Conservation (phyloP, 164 flowering plant genomes). For the Aristolochia contorta region DNA sequence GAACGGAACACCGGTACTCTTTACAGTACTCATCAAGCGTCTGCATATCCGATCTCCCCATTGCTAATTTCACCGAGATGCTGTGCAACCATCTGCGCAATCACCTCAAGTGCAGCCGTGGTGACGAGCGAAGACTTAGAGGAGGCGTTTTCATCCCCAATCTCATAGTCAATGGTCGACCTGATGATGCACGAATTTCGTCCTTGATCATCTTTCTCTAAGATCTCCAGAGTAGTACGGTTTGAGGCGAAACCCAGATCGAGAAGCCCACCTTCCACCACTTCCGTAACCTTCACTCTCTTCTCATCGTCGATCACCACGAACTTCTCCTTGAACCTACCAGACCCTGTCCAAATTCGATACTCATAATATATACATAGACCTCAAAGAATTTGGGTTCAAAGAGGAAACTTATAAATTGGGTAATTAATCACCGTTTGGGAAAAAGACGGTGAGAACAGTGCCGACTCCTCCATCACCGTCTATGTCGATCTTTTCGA, state of each 20-base stretch:
- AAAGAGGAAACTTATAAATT: background rate
- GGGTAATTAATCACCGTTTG: slow-evolving; percentile 1
- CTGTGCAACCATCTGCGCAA: slow-evolving; percentile 10
- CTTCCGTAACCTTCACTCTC: slow-evolving; percentile 13
- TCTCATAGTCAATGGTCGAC: slow-evolving; percentile 24
- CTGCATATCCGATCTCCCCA: too few relatives aligned
- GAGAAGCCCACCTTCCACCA: slow-evolving; percentile 21
- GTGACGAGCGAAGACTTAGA: slow-evolving; percentile 9
- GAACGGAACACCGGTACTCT: too few relatives aligned
- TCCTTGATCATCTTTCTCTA: slow-evolving; percentile 18
- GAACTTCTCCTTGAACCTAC: slow-evolving; percentile 22
- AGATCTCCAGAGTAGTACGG: slow-evolving; percentile 14
- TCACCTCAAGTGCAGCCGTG: slow-evolving; percentile 11
- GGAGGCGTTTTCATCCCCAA: slow-evolving; percentile 19
- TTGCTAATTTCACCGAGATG: slow-evolving; percentile 3
- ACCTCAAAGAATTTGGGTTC: background rate
- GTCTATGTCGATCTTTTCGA: slow-evolving; percentile 7
- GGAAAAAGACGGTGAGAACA: slow-evolving; percentile 5
- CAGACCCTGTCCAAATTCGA: background rate
- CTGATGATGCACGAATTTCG: slow-evolving; percentile 14
- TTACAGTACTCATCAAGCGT: too few relatives aligned
- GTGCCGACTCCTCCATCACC: slow-evolving; percentile 17
- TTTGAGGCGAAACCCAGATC: slow-evolving; percentile 19
- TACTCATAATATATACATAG: background rate
- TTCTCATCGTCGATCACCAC: slow-evolving; percentile 21